These are phyloP conservation scores for Fusarium transvaalense DNA, from an alignment of 2,329 filamentous ascomycete species.

Conservation along the genomic window DNA sequence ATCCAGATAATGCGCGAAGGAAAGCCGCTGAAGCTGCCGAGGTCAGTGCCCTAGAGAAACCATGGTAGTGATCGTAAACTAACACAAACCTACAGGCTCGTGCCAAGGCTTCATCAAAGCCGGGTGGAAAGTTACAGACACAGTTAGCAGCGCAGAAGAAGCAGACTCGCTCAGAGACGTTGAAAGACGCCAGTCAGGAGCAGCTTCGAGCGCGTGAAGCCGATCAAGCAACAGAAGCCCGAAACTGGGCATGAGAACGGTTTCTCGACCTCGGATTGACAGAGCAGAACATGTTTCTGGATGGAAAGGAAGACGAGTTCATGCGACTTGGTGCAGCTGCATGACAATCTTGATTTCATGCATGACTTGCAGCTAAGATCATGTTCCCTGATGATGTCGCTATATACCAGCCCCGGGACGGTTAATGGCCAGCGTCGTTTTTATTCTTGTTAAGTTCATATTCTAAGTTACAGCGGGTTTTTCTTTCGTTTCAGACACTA, in stretches of 20 bases:
- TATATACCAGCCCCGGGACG: neutral
- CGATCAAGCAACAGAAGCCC: constrained; percentile 65
- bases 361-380: neutral
- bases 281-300: neutral
- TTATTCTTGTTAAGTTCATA: constrained; percentile 2
- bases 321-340: neutral
- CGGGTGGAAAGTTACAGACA: constrained; percentile 75
- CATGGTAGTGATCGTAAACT: neutral
- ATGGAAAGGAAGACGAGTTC: neutral
- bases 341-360: neutral
- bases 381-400: neutral
- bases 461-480: neutral
- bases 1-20: constrained; percentile 71
- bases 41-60: constrained; percentile 64
- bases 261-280: neutral
- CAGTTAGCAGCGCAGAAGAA: constrained; percentile 82
- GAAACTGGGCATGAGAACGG: constrained; percentile 53
- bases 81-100: constrained; percentile 67
- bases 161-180: constrained; percentile 75
- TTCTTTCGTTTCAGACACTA: neutral
- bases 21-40: constrained; percentile 87
- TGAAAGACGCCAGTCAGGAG: constrained; percentile 75
- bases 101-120: constrained; percentile 68
- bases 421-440: neutral
- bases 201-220: constrained; percentile 76